Conservation (phyloP, 768 basidiomycete genomes). For the Xerocomus brunneocitrinus region DNA sequence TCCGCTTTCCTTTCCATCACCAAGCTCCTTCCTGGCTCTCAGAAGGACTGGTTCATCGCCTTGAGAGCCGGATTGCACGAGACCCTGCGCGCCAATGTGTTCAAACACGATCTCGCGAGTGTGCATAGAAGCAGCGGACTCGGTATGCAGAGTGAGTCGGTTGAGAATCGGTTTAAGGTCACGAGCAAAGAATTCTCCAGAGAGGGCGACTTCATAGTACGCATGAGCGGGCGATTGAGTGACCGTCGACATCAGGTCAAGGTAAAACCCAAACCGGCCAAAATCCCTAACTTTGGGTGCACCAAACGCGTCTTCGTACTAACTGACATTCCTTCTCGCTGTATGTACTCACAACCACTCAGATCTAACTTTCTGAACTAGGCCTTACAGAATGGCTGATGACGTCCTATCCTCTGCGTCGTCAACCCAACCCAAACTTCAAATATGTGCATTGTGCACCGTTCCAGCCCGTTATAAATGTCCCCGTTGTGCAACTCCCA, state of each 20-base stretch:
- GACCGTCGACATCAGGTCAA: constrained; percentile 18
- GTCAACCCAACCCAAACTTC: constrained; percentile 16
- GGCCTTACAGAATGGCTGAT: constrained; percentile 7
- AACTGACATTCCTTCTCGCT: too few species aligned
- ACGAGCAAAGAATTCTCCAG: constrained; percentile 74
- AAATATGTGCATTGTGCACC: constrained; percentile 49
- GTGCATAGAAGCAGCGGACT: constrained; percentile 71
- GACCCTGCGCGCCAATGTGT: constrained; percentile 61
- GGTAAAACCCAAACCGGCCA: background rate
- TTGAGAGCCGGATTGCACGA: constrained; percentile 43
- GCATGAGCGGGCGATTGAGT: constrained; percentile 41
- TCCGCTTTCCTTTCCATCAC: constrained; percentile 49
- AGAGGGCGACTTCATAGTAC: constrained; percentile 82
- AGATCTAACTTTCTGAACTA: background rate
- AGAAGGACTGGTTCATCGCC: constrained; percentile 65
- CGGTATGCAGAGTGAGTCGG: constrained; percentile 76
- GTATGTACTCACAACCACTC: too few species aligned
- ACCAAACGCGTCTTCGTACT: too few species aligned
- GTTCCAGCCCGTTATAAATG: constrained; percentile 66
- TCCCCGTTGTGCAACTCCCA: constrained; percentile 65
- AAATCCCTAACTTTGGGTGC: too few species aligned
- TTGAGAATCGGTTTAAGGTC: constrained; percentile 76
- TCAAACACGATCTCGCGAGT: constrained; percentile 79
- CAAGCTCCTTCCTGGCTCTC: constrained; percentile 69
- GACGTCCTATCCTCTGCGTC: constrained; percentile 8